Base-by-base conservation (phyloP, 2,329 filamentous ascomycete species). In the Aspergillus thermomutatus region DNA sequence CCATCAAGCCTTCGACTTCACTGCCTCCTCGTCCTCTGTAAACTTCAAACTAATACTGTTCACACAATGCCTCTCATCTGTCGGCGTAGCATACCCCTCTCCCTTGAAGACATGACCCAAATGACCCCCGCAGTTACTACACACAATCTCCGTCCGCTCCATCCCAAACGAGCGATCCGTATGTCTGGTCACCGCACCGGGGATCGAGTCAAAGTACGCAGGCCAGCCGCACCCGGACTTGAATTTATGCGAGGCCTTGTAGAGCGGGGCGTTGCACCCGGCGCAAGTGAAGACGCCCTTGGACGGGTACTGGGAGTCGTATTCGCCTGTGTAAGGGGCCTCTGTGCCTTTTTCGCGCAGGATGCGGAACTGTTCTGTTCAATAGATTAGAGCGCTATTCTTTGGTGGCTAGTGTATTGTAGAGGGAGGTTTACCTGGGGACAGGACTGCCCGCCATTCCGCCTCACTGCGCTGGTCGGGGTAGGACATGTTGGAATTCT, bases 151-250 rank as follows among this genome's bases (percentile, higher is more conserved):
- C 14, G 87, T 97, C 64, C 94, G 82, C 69, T 81, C 72, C 90
- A 96, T 96, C 49, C 93, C 93, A 52, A 92, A 83, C 0, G 86
- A 80, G 49, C 77, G 79, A 74, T 99, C 94, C 61, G 86, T 85
- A 69, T 93, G 88, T 60, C 93, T 82, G 37, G 85, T 90, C 11
- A 99, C 91, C 0, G 93, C 93, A 2, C 92, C 92, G 0, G 94
- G 93, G 52, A 99, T 85, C 63, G 89, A 93, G 76, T 99, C 94
- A 72, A 93, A 99, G 77, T 97, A 99, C 11, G 94, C 94, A 0
- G 94, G 94, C 94, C 94, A 99, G 59, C 94, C 94, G 76, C 94
- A 99, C 45, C 92, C 91, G 19, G 90, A 95, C 75, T 90, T 90
- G 83, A 99, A 99, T 76, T 99, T 99, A 77, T 96, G 92, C 61